A percentile compares a stretch with the other conserved stretches of the same genome.
Evolutionary conservation across 495 filamentous ascomycete species (phyloP).

Genomic region (Barbatosphaeria neglecta): DNA sequence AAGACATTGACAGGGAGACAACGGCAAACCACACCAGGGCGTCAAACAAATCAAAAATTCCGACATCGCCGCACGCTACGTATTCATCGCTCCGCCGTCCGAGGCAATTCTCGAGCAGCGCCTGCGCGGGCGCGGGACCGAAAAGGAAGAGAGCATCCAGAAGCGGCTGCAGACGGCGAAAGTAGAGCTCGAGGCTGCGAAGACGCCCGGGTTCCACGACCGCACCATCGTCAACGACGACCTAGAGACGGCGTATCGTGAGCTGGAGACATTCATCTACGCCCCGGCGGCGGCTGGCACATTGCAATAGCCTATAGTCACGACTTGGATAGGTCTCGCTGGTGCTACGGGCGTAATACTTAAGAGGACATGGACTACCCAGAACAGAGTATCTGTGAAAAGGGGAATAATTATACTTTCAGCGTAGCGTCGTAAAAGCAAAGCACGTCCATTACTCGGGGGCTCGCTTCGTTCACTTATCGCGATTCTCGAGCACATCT

Average conservation of each 20-base stretch:
- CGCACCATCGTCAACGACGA: slow-evolving; percentile 84
- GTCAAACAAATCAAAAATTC: slow-evolving; percentile 87
- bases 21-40: slow-evolving; percentile 33
- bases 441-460: no score
- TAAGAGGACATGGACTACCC: no score
- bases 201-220: slow-evolving; percentile 66
- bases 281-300: slow-evolving; percentile 6
- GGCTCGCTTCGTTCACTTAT: no score
- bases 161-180: slow-evolving; percentile 69
- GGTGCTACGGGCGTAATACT: no score
- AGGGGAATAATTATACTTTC: no score
- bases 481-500: no score
- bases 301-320: background rate
- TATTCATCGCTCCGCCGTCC: slow-evolving; percentile 76
- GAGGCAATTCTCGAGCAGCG: slow-evolving; percentile 64
- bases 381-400: no score
- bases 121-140: slow-evolving; percentile 71
- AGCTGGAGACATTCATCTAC: slow-evolving; percentile 58
- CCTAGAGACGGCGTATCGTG: slow-evolving; percentile 68
- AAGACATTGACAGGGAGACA: background rate
- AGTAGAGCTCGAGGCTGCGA: slow-evolving; percentile 70
- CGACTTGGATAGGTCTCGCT: no score
- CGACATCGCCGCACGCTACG: slow-evolving; percentile 63
- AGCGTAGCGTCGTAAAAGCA: no score
- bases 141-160: slow-evolving; percentile 63